Evolutionary conservation across 1,284 basidiomycete genomes (phyloP).

Genomic region (Trichosporon coremiiforme): DNA sequence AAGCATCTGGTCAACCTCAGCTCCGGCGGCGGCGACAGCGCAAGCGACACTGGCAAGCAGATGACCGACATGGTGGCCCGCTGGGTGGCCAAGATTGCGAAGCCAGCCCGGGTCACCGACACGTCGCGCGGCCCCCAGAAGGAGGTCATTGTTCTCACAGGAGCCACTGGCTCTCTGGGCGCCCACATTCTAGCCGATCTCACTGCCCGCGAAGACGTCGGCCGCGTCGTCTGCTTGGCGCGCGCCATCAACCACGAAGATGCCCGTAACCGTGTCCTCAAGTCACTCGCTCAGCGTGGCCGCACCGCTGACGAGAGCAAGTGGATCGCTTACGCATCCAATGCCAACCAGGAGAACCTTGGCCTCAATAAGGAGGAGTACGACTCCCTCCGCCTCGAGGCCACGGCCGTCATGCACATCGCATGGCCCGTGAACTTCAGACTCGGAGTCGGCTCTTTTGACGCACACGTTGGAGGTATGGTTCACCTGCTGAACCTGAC

Average conservation of each 20-base stretch:
- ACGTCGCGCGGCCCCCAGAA: not conserved
- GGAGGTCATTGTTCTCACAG: conserved; percentile 59
- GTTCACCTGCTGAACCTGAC: conserved; percentile 63
- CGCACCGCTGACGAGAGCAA: conserved; percentile 41
- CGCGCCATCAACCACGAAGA: conserved; percentile 46
- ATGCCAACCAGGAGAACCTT: conserved; percentile 57
- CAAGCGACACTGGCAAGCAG: not conserved
- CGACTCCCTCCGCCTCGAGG: conserved; percentile 51
- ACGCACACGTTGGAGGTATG: conserved; percentile 61
- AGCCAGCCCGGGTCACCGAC: conserved; percentile 16
- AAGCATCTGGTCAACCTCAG: conserved; percentile 40
- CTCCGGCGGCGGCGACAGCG: not conserved
- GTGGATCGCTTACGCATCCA: conserved; percentile 59
- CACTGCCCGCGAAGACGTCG: conserved; percentile 53
- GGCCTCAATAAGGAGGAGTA: conserved; percentile 58
- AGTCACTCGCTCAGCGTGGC: conserved; percentile 44
- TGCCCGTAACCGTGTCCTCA: conserved; percentile 39
- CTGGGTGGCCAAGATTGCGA: conserved; percentile 36
- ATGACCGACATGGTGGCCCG: conserved; percentile 11
- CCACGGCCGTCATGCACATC: conserved; percentile 62
- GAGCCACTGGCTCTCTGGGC: conserved; percentile 66
- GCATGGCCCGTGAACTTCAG: conserved; percentile 56
- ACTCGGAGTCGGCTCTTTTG: conserved; percentile 60
- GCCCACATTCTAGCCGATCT: conserved; percentile 63
- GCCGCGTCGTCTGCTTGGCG: conserved; percentile 62